These are phyloP conservation scores for Paramyrothecium roridum DNA, from an alignment of 2,329 filamentous ascomycete genomes.

Conservation along the genomic window DNA sequence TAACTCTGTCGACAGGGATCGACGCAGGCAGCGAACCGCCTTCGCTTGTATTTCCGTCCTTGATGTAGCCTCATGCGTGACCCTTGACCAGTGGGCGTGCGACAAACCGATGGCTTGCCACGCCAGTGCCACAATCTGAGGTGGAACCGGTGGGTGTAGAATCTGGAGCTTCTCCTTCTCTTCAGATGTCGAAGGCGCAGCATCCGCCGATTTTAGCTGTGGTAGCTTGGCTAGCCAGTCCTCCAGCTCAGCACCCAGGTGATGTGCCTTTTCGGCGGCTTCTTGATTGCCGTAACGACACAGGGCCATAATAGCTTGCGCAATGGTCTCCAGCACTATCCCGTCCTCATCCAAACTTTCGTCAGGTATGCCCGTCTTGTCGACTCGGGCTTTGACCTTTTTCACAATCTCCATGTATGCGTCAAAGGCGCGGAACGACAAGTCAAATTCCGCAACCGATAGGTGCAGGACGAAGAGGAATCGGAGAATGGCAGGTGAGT, in stretches of 20 bases:
- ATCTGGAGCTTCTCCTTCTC: slow-evolving; percentile 23
- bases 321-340: slow-evolving; percentile 71
- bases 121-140: slow-evolving; percentile 62
- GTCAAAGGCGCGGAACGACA: slow-evolving; percentile 87
- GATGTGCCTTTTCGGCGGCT: slow-evolving; percentile 75
- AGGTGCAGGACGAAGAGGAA: slow-evolving; percentile 86
- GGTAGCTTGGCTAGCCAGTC: slow-evolving; percentile 67
- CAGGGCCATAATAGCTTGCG: slow-evolving; percentile 75
- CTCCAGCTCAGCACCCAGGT: slow-evolving; percentile 69
- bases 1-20: slow-evolving; percentile 65
- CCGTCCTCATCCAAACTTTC: slow-evolving; percentile 75
- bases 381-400: slow-evolving; percentile 77
- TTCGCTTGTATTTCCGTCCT: slow-evolving; percentile 73
- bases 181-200: slow-evolving; percentile 24
- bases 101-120: slow-evolving; percentile 85
- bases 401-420: slow-evolving; percentile 88
- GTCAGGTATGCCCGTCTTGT: slow-evolving; percentile 72
- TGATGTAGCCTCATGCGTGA: slow-evolving; percentile 71
- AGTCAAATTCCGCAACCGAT: slow-evolving; percentile 83
- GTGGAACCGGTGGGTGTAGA: slow-evolving; percentile 46
- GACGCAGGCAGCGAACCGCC: slow-evolving; percentile 73
- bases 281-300: slow-evolving; percentile 75
- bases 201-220: slow-evolving; percentile 22
- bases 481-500: slow-evolving; percentile 85
- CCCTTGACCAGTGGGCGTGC: slow-evolving; percentile 81